A percentile compares a stretch with the other conserved stretches of the same genome.
These are phyloP conservation scores for Magnolia changhungtana DNA, from an alignment of 164 flowering plant species.

Conservation along the genomic window DNA sequence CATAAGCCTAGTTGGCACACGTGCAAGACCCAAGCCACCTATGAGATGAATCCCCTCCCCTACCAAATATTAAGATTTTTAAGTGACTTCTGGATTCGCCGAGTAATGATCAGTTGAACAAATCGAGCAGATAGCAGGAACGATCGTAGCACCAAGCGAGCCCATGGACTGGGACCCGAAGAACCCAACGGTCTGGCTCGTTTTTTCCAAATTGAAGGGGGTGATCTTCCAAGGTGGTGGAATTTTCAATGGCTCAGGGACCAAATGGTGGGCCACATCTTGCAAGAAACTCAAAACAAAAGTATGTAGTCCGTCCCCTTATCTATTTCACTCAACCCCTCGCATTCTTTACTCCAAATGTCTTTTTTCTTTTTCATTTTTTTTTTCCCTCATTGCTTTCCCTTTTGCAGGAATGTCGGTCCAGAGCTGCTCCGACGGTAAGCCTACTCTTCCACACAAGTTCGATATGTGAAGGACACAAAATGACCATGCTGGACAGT, in stretches of 20 bases:
- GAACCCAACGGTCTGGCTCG: constrained; percentile 67
- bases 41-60: too few species aligned
- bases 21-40: too few species aligned
- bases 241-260: constrained; percentile 85
- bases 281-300: constrained; percentile 88
- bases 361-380: constrained; percentile 1
- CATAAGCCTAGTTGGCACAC: too few species aligned
- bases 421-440: constrained; percentile 78
- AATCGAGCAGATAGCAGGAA: constrained; percentile 67
- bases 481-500: too few species aligned
- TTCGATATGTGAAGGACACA: too few species aligned
- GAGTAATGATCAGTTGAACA: too few species aligned
- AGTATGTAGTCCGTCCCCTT: constrained; percentile 33
- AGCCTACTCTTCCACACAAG: constrained; percentile 14
- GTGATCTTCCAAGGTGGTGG: constrained; percentile 83
- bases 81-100: too few species aligned
- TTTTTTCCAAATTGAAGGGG: constrained; percentile 54
- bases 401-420: constrained; percentile 61
- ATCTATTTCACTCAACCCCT: not conserved
- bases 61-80: too few species aligned
- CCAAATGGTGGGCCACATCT: constrained; percentile 94
- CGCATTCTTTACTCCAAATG: not conserved
- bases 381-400: constrained; percentile 1
- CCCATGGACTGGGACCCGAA: constrained; percentile 82
- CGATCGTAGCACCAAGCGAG: constrained; percentile 78